Percentiles rank a stretch among this genome's conserved stretches.
Conservation (phyloP, 768 basidiomycete genomes). For the Trametopsis cervina region DNA sequence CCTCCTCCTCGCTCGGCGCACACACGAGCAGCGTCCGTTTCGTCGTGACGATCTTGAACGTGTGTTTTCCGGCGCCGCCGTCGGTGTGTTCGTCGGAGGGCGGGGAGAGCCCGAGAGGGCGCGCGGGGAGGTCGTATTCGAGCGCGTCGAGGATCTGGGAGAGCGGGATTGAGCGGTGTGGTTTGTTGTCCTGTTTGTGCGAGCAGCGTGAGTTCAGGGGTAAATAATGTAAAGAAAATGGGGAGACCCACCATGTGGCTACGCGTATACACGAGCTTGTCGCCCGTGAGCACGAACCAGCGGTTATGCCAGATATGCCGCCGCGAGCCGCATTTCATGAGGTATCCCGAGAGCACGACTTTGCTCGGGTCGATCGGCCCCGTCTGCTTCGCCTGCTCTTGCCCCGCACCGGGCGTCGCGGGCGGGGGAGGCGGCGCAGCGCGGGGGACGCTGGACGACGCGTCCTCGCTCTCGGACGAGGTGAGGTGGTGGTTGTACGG, state of each 20-base stretch:
- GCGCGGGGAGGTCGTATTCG: slow-evolving; percentile 66
- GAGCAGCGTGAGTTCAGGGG: too few species aligned
- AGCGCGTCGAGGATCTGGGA: slow-evolving; percentile 86
- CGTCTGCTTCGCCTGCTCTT: slow-evolving; percentile 24
- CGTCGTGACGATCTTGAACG: slow-evolving; percentile 96
- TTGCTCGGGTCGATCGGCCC: slow-evolving; percentile 58
- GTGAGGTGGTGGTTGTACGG: slow-evolving; percentile 46
- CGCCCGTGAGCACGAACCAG: slow-evolving; percentile 92
- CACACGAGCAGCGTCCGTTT: slow-evolving; percentile 85
- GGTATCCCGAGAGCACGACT: slow-evolving; percentile 79
- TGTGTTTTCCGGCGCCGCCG: slow-evolving; percentile 43
- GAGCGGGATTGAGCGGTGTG: slow-evolving; percentile 81
- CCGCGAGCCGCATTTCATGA: slow-evolving; percentile 95
- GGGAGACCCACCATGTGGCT: slow-evolving; percentile 84
- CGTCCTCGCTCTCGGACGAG: slow-evolving; percentile 78
- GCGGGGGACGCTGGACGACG: slow-evolving; percentile 38
- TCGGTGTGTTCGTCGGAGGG: slow-evolving; percentile 34
- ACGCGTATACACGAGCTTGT: slow-evolving; percentile 80
- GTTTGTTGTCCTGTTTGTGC: slow-evolving; percentile 81
- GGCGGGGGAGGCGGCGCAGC: slow-evolving; percentile 17
- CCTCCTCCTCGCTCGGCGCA: slow-evolving; percentile 95
- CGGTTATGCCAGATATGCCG: slow-evolving; percentile 94
- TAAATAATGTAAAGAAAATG: slow-evolving; percentile 9
- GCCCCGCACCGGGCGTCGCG: slow-evolving; percentile 21
- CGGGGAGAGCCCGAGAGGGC: slow-evolving; percentile 16